Percentiles rank a stretch among this genome's conserved stretches.
Evolutionary conservation across 2,329 filamentous ascomycete species (phyloP).

Genomic region (Beauveria sp.): DNA sequence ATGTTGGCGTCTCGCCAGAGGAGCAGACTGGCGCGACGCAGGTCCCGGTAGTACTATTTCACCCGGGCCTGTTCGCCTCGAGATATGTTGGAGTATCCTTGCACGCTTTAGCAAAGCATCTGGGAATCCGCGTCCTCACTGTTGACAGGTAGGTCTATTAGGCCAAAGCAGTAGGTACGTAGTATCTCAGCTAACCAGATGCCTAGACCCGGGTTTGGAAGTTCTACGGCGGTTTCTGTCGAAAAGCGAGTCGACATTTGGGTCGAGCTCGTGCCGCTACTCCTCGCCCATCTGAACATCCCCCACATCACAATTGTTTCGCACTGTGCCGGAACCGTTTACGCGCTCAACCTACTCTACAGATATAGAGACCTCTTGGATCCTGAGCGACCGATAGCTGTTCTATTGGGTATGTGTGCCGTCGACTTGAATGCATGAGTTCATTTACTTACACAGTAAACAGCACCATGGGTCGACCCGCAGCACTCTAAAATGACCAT

Average conservation of each 20-base stretch:
- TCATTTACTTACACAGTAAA: background rate
- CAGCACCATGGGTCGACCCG: conserved; percentile 15
- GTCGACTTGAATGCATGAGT: background rate
- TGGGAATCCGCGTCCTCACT: conserved; percentile 25
- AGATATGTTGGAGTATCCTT: conserved; percentile 23
- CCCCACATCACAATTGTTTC: conserved; percentile 22
- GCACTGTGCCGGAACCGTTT: conserved; percentile 26
- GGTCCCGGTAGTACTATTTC: conserved; percentile 21
- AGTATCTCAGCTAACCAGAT: conserved; percentile 15
- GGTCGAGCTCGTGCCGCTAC: conserved; percentile 23
- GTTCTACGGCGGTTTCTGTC: conserved; percentile 15
- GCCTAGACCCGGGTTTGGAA: conserved; percentile 22
- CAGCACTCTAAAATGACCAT: conserved; percentile 10
- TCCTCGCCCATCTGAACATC: conserved; percentile 27
- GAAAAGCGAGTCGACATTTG: conserved; percentile 17
- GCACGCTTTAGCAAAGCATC: conserved; percentile 23
- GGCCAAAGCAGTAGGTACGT: background rate
- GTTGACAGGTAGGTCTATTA: conserved; percentile 20
- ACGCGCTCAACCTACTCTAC: conserved; percentile 23
- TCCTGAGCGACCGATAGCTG: conserved; percentile 17
- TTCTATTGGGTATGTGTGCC: conserved; percentile 14
- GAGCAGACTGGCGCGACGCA: background rate
- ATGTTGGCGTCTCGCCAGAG: conserved; percentile 17
- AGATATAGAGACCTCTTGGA: conserved; percentile 20
- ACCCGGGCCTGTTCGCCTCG: conserved; percentile 23